Evolutionary conservation across 2,329 filamentous ascomycete species (phyloP).

Genomic region (Leptodontidium sp.): DNA sequence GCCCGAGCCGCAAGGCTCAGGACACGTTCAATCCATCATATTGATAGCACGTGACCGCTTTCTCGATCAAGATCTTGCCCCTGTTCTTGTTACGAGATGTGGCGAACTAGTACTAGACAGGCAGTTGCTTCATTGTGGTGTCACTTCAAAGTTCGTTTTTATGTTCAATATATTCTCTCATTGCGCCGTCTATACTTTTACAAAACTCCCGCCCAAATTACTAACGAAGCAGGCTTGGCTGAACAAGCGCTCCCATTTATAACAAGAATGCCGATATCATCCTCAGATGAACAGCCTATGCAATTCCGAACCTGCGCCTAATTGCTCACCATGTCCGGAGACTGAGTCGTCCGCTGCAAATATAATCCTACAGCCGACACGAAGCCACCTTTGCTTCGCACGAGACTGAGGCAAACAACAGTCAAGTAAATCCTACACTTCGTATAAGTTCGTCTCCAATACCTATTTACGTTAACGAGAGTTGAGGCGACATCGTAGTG

Average conservation of each 20-base stretch:
- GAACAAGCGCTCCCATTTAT: slow-evolving; percentile 32
- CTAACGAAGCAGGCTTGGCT: slow-evolving; percentile 31
- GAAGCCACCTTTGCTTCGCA: not conserved
- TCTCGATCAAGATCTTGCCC: slow-evolving; percentile 10
- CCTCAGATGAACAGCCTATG: slow-evolving; percentile 33
- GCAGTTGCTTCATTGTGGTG: not conserved
- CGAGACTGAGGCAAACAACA: not conserved
- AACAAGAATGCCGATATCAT: slow-evolving; percentile 33
- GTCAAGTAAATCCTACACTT: not conserved
- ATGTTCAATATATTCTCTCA: slow-evolving; percentile 19
- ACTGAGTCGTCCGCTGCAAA: slow-evolving; percentile 21
- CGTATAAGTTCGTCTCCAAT: not conserved
- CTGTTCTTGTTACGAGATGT: not conserved
- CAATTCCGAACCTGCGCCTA: slow-evolving; percentile 27
- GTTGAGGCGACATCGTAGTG: too few relatives aligned
- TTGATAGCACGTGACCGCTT: slow-evolving; percentile 22
- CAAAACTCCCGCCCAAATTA: slow-evolving; percentile 39
- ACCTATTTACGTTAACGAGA: not conserved
- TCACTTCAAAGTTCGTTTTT: not conserved
- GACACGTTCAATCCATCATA: slow-evolving; percentile 15
- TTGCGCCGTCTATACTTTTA: slow-evolving; percentile 40
- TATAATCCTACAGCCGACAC: slow-evolving; percentile 26
- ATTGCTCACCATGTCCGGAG: slow-evolving; percentile 15
- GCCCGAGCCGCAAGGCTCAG: slow-evolving; percentile 14
- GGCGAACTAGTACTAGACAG: not conserved